Evolutionary conservation across 2,329 filamentous ascomycete genomes (phyloP), one percentile per base, ranked within the genome.

Genomic region (Trichoderma lentiforme): DNA sequence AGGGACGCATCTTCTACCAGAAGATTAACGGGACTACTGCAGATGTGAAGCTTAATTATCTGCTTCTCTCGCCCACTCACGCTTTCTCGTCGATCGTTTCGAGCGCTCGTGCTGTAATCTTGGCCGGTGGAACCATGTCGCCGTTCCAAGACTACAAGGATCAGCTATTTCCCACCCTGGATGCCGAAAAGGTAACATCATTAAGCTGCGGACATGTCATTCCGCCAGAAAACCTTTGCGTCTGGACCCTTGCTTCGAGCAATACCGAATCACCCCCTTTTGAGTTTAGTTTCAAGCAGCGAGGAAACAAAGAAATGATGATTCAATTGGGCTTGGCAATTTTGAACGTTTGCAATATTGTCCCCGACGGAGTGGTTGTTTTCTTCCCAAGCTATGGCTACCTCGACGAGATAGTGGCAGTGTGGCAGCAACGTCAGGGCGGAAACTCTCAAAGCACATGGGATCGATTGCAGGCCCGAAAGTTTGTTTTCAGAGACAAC

Each of bases 381-480:
- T 99, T 99, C 84, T 98, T 99, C 76, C 95, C 96, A 1, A 97
- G 94, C 81, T 98, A 99, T 80, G 89, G 92, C 11, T 98, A 97
- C 79, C 88, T 99, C 0, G 91, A 94, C 63, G 89, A 90, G 61
- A 93, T 97, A 7, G 83, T 92, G 7, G 79, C 81, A 2, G 82
- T 83, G 0, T 95, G 93, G 92, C 86, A 88, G 75, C 79, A 76
- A 74, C 81, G 72, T 66, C 74, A 74, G 18, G 68, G 75, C 1
- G 72, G 72, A 7, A 75, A 74, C 43, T 69, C 79, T 3, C 82
- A 82, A 57, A 82, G 84, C 1, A 78, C 92, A 7, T 93, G 90
- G 89, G 85, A 89, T 9, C 83, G 85, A 2, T 80, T 95, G 1
- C 80, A 82, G 53, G 76, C 80, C 1, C 86, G 86, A 58, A 95